Evolutionary conservation across 306 rosid species (phyloP).

Genomic region (Arachis stenosperma): DNA sequence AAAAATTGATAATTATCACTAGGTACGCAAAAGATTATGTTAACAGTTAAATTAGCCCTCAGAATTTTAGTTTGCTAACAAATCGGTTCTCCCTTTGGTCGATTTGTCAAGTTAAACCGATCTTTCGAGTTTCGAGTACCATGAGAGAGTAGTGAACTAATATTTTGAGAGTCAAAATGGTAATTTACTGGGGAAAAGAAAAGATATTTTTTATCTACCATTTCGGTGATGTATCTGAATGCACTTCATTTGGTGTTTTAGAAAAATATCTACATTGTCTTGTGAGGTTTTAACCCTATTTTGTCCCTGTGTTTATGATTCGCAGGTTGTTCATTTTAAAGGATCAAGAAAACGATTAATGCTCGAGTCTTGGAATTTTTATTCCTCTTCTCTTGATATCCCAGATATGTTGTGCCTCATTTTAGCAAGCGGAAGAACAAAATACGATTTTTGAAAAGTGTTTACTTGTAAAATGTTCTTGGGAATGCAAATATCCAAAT

Average conservation of each 20-base stretch:
- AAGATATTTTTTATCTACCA: background rate
- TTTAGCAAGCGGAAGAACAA: slow-evolving; percentile 82
- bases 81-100: too few species aligned
- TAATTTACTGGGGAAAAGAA: too few species aligned
- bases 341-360: slow-evolving; percentile 96
- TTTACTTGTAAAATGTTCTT: background rate
- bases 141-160: too few species aligned
- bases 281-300: slow-evolving; percentile 4
- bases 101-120: too few species aligned
- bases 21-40: too few species aligned
- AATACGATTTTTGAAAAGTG: slow-evolving; percentile 70
- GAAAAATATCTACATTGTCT: background rate
- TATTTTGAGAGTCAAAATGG: too few species aligned
- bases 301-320: background rate
- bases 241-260: background rate
- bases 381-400: slow-evolving; percentile 54
- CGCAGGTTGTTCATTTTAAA: slow-evolving; percentile 94
- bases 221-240: slow-evolving; percentile 15
- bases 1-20: too few species aligned
- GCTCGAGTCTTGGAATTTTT: slow-evolving; percentile 94
- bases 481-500: too few species aligned
- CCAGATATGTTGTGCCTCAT: slow-evolving; percentile 86
- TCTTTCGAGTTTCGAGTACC: too few species aligned
- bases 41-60: too few species aligned
- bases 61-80: too few species aligned